Evolutionary conservation across 169 alveolate genomes (phyloP).

Genomic region (Eimeria acervulina): DNA sequence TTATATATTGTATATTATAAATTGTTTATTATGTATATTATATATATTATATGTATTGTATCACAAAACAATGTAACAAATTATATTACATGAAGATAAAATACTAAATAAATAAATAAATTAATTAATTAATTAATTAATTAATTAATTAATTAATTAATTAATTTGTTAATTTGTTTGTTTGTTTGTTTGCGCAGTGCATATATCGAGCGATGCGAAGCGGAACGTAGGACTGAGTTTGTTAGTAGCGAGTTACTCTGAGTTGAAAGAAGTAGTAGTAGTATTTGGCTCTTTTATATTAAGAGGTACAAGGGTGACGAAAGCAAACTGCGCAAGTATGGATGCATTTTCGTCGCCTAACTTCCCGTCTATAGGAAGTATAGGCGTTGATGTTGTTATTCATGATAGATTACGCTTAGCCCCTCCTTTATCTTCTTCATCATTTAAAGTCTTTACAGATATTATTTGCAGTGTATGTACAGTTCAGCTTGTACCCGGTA

Average conservation of each 20-base stretch:
- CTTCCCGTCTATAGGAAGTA: slow-evolving; percentile 86
- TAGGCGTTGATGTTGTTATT: slow-evolving; percentile 88
- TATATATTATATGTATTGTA: too few species aligned
- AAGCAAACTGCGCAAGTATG: slow-evolving; percentile 90
- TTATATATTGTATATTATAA: too few species aligned
- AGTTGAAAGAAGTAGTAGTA: slow-evolving; percentile 92
- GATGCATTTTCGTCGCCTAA: slow-evolving; percentile 93
- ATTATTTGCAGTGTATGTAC: slow-evolving; percentile 70
- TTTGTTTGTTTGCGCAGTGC: too few species aligned
- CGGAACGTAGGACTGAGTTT: slow-evolving; percentile 92
- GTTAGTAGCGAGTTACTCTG: slow-evolving; percentile 91
- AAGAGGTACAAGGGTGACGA: slow-evolving; percentile 86
- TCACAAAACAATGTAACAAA: too few species aligned
- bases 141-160: not conserved
- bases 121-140: too few species aligned
- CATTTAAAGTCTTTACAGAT: not conserved
- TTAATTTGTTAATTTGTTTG: too few species aligned
- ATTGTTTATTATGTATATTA: too few species aligned
- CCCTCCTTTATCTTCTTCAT: not conserved
- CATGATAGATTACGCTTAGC: slow-evolving; percentile 80
- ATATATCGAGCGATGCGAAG: slow-evolving; percentile 90
- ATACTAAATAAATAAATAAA: too few species aligned
- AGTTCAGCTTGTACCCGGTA: not conserved
- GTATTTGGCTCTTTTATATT: slow-evolving; percentile 68
- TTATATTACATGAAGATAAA: too few species aligned